Evolutionary conservation across 2,329 filamentous ascomycete genomes (phyloP), one percentile per base, ranked within the genome.

Genomic region (Talaromyces rugulosus): DNA sequence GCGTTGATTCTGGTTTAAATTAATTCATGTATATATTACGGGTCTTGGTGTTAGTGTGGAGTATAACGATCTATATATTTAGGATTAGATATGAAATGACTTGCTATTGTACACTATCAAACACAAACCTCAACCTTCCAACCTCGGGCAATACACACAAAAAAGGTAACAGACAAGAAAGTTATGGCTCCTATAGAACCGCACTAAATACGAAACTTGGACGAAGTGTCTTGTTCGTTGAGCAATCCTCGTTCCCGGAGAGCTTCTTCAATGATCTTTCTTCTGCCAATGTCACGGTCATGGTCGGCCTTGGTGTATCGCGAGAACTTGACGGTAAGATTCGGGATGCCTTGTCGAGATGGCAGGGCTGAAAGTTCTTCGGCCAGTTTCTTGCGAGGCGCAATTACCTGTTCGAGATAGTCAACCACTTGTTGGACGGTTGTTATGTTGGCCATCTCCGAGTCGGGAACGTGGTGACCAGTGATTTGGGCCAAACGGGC

Each of bases 401-500:
- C 71, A 30, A 69, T 61, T n/a, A 69, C 68, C 47, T 66, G 64
- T 40, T 70, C 61, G 2, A 89, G 76, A 53, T 84, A 75, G 30
- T 79, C 77, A 50, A 90, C 75, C 58, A 91, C 74, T 31, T 82
- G 74, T 60, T 80, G 78, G 42, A 86, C 80, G 8, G 82, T 87
- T 58, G 85, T 80, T n/a, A 47, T 47, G 8, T 8, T 11, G n/a
- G 7, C n/a, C 44, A 47, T 27, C 11, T 18, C 44, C 44, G 50
- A 30, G 75, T 97, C 94, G 16, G 89, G 82, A 66, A 96, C 81
- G 63, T 86, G 84, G 64, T 87, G 85, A 64, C 91, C 91, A n/a
- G 89, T 93, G 63, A 96, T 82, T 74, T 95, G 90, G 74, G 89
- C 86, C 64, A 92, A 80, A 63, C 91, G 88, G 78, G 96, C 96